Evolutionary conservation across 345 rosid genomes (phyloP).

Genomic region (Acer yangbiense): DNA sequence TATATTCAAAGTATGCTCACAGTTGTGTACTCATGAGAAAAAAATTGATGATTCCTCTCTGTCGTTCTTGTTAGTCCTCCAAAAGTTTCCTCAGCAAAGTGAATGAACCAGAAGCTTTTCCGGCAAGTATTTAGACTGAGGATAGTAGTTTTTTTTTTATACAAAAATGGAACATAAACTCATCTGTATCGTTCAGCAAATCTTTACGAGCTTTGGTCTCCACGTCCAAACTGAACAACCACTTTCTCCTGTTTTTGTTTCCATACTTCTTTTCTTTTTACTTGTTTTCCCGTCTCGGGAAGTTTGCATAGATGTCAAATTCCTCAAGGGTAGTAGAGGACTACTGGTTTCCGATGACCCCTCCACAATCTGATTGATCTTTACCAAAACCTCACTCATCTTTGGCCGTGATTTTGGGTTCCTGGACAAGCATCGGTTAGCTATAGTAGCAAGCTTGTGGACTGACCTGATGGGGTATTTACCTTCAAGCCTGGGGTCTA

Average conservation of each 20-base stretch:
- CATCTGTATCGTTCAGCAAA: too few species aligned
- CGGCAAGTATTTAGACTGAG: too few species aligned
- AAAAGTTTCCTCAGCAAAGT: not conserved
- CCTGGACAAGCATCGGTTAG: slow-evolving; percentile 72
- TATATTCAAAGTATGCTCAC: too few species aligned
- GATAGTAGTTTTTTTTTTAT: too few species aligned
- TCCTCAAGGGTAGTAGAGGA: slow-evolving; percentile 47
- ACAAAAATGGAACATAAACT: too few species aligned
- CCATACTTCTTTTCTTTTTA: slow-evolving; percentile 39
- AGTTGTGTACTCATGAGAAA: too few species aligned
- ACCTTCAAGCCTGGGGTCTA: slow-evolving; percentile 75
- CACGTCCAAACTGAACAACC: too few species aligned
- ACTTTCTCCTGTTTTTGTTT: slow-evolving; percentile 33
- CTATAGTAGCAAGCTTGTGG: slow-evolving; percentile 63
- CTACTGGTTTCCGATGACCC: slow-evolving; percentile 37
- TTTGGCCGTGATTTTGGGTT: slow-evolving; percentile 78
- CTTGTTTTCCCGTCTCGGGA: slow-evolving; percentile 27
- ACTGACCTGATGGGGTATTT: slow-evolving; percentile 51
- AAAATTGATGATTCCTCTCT: not conserved
- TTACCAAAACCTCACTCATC: slow-evolving; percentile 89
- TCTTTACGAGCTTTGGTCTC: too few species aligned
- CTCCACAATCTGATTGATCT: slow-evolving; percentile 56
- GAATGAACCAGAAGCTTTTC: too few species aligned
- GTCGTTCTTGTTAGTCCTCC: not conserved
- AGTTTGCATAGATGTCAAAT: slow-evolving; percentile 20